A percentile compares a stretch with the other conserved stretches of the same genome.
Evolutionary conservation across 495 filamentous ascomycete species (phyloP).

Genomic region (Neurospora discreta): DNA sequence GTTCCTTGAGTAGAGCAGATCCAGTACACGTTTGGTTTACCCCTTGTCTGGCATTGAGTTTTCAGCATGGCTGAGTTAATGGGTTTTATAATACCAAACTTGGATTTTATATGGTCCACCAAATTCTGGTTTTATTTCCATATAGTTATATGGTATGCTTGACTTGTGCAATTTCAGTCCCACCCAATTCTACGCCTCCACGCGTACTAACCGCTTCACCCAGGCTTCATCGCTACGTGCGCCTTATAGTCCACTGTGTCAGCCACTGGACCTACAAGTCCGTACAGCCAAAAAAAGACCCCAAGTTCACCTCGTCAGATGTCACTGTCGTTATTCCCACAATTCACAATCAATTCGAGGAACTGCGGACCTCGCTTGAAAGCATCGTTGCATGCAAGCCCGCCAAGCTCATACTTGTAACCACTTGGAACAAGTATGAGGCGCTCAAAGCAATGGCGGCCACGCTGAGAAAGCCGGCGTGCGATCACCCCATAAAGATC

Average conservation of each 20-base stretch:
- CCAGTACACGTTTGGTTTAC: neutral
- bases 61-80: slow-evolving; percentile 22
- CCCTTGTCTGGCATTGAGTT: neutral
- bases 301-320: slow-evolving; percentile 35
- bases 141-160: slow-evolving; percentile 32
- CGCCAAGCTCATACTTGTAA: slow-evolving; percentile 43
- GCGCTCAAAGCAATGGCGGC: slow-evolving; percentile 33
- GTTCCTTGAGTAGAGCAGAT: neutral
- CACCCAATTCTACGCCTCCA: neutral
- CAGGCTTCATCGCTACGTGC: slow-evolving; percentile 42
- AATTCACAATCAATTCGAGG: slow-evolving; percentile 42
- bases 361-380: slow-evolving; percentile 38
- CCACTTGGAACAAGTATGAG: slow-evolving; percentile 40
- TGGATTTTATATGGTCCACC: slow-evolving; percentile 29
- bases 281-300: slow-evolving; percentile 28
- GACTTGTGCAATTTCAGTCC: neutral
- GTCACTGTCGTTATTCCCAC: slow-evolving; percentile 49
- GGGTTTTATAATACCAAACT: slow-evolving; percentile 24
- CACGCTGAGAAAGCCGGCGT: slow-evolving; percentile 20
- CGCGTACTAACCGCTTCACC: slow-evolving; percentile 7
- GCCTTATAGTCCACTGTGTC: slow-evolving; percentile 40
- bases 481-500: slow-evolving; percentile 18
- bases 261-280: slow-evolving; percentile 42
- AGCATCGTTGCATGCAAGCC: slow-evolving; percentile 45
- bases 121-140: slow-evolving; percentile 25